Evolutionary conservation across 768 basidiomycete genomes (phyloP).

Genomic region (Russula olivacea): DNA sequence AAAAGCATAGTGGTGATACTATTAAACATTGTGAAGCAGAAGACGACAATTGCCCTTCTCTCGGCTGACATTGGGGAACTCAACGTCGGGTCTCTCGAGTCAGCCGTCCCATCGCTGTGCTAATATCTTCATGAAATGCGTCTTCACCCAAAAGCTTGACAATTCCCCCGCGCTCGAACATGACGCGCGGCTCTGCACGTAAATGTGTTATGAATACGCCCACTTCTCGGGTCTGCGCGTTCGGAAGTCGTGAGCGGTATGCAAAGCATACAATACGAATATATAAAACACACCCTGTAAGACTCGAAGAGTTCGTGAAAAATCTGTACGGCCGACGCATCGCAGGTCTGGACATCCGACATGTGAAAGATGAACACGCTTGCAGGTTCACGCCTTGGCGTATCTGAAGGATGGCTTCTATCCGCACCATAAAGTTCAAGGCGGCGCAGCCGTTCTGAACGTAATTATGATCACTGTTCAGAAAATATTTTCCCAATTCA

Average conservation of each 20-base stretch:
- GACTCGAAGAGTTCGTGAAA: conserved; percentile 73
- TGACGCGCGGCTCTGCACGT: conserved; percentile 32
- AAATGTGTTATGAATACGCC: conserved; percentile 44
- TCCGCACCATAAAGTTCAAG: conserved; percentile 84
- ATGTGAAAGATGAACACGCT: conserved; percentile 85
- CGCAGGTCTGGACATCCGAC: conserved; percentile 84
- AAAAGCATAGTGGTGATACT: background rate
- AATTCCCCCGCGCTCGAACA: conserved; percentile 43
- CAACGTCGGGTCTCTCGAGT: conserved; percentile 25
- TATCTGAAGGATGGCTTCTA: conserved; percentile 83
- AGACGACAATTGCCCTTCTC: background rate
- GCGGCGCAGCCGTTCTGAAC: conserved; percentile 65
- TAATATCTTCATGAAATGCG: conserved; percentile 41
- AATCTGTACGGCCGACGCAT: conserved; percentile 90
- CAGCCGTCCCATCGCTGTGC: conserved; percentile 38
- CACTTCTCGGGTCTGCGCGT: conserved; percentile 39
- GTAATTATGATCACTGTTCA: background rate
- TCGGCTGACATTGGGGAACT: background rate
- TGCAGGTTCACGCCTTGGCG: conserved; percentile 68
- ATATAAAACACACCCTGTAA: conserved; percentile 52
- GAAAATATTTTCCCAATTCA: background rate
- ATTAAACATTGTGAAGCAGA: background rate
- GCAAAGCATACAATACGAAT: background rate
- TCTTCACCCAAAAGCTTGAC: conserved; percentile 40
- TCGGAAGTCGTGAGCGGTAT: background rate